These are phyloP conservation scores for Firmiana major DNA, from an alignment of 345 rosid species.

Conservation along the genomic window DNA sequence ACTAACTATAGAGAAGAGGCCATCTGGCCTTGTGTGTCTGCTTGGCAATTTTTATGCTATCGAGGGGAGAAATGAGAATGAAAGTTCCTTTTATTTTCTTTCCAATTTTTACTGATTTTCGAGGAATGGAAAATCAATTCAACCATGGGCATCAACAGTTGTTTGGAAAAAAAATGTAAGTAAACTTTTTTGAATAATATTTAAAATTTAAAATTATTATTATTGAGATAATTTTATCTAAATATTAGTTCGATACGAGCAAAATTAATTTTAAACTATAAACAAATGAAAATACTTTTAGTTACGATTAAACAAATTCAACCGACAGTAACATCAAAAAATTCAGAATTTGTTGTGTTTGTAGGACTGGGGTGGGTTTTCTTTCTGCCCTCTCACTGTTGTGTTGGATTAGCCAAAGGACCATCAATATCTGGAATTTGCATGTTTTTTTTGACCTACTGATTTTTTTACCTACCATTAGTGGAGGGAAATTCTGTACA, in stretches of 20 bases:
- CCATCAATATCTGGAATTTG: not conserved
- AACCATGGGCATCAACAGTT: too few relatives aligned
- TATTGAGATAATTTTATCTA: too few relatives aligned
- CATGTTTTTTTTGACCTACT: not conserved
- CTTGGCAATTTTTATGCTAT: constrained; percentile 28
- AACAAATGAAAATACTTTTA: too few relatives aligned
- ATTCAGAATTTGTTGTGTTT: not conserved
- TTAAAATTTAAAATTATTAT: too few relatives aligned
- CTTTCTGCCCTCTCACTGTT: not conserved
- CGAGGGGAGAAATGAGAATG: constrained; percentile 13
- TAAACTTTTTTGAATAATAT: too few relatives aligned
- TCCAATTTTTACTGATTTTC: not conserved
- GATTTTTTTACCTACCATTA: not conserved
- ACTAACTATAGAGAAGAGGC: constrained; percentile 29
- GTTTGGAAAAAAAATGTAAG: too few relatives aligned
- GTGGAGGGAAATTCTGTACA: not conserved
- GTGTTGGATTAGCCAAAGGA: not conserved
- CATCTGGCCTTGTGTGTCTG: constrained; percentile 35
- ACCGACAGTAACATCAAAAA: not conserved
- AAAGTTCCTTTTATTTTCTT: not conserved
- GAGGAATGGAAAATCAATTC: not conserved
- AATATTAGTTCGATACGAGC: too few relatives aligned
- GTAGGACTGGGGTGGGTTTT: not conserved
- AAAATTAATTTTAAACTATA: too few relatives aligned
- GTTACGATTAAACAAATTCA: too few relatives aligned